A percentile compares a stretch with the other conserved stretches of the same genome.
Evolutionary conservation across 2,329 filamentous ascomycete genomes (phyloP).

Genomic region (Hypoxylon sp.): DNA sequence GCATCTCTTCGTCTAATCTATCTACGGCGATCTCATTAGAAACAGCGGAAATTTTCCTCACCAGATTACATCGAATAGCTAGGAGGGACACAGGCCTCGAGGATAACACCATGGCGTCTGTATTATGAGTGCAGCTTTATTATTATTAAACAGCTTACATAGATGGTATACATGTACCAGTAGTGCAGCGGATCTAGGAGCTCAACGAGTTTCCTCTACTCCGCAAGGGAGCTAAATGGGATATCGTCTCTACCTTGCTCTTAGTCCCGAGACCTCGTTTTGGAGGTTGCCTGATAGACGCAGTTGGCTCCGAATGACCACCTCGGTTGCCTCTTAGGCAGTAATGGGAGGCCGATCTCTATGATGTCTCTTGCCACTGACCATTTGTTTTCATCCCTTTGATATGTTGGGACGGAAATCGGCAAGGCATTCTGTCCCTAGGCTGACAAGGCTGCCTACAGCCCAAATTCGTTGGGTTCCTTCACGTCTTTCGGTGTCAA

Average conservation of each 20-base stretch:
- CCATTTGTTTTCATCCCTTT: background rate
- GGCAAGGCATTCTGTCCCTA: background rate
- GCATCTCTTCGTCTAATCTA: conserved; percentile 12
- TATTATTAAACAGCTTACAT: conserved; percentile 13
- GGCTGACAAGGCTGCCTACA: background rate
- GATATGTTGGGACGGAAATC: background rate
- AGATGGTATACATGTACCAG: conserved; percentile 21
- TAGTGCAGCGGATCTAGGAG: conserved; percentile 5
- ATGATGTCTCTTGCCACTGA: background rate
- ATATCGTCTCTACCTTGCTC: conserved; percentile 16
- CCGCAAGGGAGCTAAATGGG: conserved; percentile 1
- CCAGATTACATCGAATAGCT: conserved; percentile 8
- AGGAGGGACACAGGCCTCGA: conserved; percentile 8
- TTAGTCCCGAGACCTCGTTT: background rate
- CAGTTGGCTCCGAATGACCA: background rate
- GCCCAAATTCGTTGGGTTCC: background rate
- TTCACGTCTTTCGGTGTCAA: background rate
- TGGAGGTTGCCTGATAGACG: background rate
- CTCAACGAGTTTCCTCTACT: conserved; percentile 4
- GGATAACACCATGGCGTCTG: conserved; percentile 24
- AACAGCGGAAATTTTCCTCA: background rate
- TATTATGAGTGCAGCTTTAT: conserved; percentile 26
- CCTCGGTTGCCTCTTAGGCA: background rate
- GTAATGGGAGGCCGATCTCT: background rate
- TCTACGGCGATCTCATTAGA: background rate